These are phyloP conservation scores for Lasiosphaeris hirsuta DNA, from an alignment of 495 filamentous ascomycete genomes.

Conservation along the genomic window DNA sequence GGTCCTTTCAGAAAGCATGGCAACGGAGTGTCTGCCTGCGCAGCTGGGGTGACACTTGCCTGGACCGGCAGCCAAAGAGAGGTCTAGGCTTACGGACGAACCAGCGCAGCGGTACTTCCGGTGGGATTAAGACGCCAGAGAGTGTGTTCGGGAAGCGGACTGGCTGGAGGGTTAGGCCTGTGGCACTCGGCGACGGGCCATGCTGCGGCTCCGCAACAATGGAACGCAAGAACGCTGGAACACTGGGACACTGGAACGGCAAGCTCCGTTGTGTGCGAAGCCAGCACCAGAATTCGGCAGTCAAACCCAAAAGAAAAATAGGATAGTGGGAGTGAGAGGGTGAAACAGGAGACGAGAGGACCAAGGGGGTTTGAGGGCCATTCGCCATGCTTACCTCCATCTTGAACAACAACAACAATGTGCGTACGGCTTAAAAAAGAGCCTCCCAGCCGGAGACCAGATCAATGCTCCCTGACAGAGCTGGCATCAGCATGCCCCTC, in stretches of 20 bases:
- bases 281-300: too few species aligned
- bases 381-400: constrained; percentile 15
- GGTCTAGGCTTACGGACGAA: constrained; percentile 10
- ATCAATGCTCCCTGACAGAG: background rate
- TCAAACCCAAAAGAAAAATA: too few species aligned
- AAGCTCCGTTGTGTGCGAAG: too few species aligned
- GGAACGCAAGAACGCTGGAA: background rate
- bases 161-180: constrained; percentile 2
- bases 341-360: background rate
- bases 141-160: background rate
- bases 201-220: constrained; percentile 8
- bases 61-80: constrained; percentile 3
- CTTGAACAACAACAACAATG: background rate
- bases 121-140: too few species aligned
- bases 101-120: background rate
- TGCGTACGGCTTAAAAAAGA: background rate
- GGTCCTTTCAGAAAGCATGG: background rate
- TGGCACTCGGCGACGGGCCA: constrained; percentile 9
- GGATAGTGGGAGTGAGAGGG: background rate
- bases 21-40: constrained; percentile 7
- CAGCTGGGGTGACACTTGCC: constrained; percentile 26
- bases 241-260: background rate
- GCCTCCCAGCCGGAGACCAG: background rate
- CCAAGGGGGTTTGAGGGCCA: background rate
- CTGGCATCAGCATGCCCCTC: background rate